Conservation (phyloP, 345 rosid species). For the Brassica rapa region DNA sequence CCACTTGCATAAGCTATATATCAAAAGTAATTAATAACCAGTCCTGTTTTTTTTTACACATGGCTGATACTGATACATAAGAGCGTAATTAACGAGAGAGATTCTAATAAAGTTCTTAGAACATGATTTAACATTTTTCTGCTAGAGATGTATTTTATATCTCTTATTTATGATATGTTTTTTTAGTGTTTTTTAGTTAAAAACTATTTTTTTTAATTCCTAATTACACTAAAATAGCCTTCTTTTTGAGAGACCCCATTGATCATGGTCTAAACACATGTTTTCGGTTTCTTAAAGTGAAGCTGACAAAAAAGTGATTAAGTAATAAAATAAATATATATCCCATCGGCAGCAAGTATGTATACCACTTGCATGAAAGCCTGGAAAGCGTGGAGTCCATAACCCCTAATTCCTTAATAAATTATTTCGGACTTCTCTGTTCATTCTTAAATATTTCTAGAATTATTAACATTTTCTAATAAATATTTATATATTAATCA, state of each 20-base stretch:
- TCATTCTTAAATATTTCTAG: not conserved
- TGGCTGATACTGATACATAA: too few species aligned
- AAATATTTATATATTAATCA: too few species aligned
- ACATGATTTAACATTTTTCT: too few species aligned
- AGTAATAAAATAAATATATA: not conserved
- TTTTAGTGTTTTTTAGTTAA: too few species aligned
- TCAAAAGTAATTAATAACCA: not conserved
- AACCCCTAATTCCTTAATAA: not conserved
- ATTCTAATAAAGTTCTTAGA: too few species aligned
- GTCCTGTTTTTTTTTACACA: not conserved
- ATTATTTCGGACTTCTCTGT: not conserved
- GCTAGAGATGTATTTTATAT: too few species aligned
- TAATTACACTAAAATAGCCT: too few species aligned
- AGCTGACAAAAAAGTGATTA: not conserved
- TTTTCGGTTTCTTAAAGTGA: not conserved
- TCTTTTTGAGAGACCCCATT: too few species aligned
- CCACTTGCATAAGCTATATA: not conserved
- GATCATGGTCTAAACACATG: not conserved
- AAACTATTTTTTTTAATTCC: too few species aligned
- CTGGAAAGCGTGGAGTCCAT: conserved; percentile 11
- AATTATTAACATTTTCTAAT: not conserved
- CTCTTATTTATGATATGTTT: too few species aligned
- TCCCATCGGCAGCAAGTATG: not conserved
- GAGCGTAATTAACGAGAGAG: too few species aligned
- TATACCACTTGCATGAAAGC: conserved; percentile 12